Evolutionary conservation across 495 filamentous ascomycete species (phyloP).

Genomic region (Penicillium canescens): DNA sequence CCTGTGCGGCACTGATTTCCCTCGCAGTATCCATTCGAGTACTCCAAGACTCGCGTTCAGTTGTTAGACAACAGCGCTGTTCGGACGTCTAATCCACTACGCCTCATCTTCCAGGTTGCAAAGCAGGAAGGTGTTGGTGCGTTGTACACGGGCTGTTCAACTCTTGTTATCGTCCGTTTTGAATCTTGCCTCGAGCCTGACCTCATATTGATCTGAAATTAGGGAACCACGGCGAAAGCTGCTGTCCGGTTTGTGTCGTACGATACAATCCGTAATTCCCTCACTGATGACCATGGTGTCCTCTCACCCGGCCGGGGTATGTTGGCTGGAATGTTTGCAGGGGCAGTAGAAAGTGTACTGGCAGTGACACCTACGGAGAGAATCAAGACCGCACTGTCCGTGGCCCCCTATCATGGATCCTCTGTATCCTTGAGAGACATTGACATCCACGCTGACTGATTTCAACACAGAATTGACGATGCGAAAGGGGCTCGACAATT

Average conservation of each 20-base stretch:
- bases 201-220: background rate
- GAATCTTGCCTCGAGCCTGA: background rate
- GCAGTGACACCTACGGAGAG: constrained; percentile 67
- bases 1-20: too few species aligned
- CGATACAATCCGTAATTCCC: constrained; percentile 61
- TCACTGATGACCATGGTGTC: constrained; percentile 57
- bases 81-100: constrained; percentile 51
- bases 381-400: constrained; percentile 64
- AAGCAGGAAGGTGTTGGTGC: constrained; percentile 56
- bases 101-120: constrained; percentile 48
- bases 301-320: constrained; percentile 58
- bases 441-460: background rate
- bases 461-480: constrained; percentile 57
- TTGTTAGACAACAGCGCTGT: constrained; percentile 47
- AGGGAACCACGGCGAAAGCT: constrained; percentile 64
- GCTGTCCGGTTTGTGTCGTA: constrained; percentile 66
- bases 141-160: constrained; percentile 64
- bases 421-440: background rate
- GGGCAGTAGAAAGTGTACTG: constrained; percentile 56
- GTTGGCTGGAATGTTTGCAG: constrained; percentile 61
- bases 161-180: constrained; percentile 49
- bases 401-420: background rate
- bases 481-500: constrained; percentile 54
- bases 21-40: constrained; percentile 54
- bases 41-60: constrained; percentile 66